Evolutionary conservation across 1,284 basidiomycete genomes (phyloP), one percentile per base, ranked within the genome.

Genomic region (Chalciporus sp.): DNA sequence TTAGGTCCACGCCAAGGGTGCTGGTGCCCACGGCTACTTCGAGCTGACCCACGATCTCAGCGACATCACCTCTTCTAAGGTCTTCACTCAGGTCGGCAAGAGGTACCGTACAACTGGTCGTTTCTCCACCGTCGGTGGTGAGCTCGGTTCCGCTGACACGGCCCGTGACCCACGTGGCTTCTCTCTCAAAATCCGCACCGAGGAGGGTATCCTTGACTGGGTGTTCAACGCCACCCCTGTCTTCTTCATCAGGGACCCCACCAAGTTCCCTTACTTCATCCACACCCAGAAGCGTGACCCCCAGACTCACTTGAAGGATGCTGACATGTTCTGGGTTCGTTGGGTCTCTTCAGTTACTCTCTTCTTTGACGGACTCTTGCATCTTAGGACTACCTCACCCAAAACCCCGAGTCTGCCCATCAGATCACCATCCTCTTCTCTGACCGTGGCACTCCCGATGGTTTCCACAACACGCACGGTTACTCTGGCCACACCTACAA

Each of bases 401-500:
- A 90, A 74, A 96, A 96, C 78, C 92, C 93, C 17, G 94, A 96
- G 77, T 88, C 88, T 1, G 85, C 92, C 56, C 94, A 96, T 71
- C 94, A 96, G 72, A 82, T 95, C 67, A 84, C 94, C 85, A 90
- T 90, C 61, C 82, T 94, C 57, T 92, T 93, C 79, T 86, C 86
- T 23, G 95, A 97, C 74, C 92, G 94, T 66, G 95, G 94, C 55
- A 95, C 91, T 51, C 94, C 95, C 17, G 82, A 90, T 61, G 91
- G 90, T 27, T 93, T 79, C 76, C 85, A 91, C 72, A 76, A 86
- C 64, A 80, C 86, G 84, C 90, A 97, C 74, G 94, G 93, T 19
- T 97, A 94, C 79, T 90, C 88, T 43, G 94, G 95, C 7, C 94
- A 97, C 79, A 90, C 94, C n/a, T 87, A 84, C 80, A 95, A 96